phyloP scores from a whole-genome alignment of 2,329 filamentous ascomycete genomes.

The Cordyceps farinosa region DNA sequence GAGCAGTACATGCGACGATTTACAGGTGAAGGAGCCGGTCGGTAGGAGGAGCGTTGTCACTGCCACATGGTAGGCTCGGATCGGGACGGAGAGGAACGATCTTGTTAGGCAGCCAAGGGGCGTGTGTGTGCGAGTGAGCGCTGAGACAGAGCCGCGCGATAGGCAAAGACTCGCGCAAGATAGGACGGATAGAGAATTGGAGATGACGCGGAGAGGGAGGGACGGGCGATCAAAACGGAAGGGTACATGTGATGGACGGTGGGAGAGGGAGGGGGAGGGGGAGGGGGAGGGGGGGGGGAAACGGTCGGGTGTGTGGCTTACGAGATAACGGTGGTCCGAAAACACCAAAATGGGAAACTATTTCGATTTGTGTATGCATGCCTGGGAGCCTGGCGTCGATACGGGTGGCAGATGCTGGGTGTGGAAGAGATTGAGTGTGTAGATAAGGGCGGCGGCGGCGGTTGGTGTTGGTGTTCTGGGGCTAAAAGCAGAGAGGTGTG shows the following conservation, averaged over 20 bases:
- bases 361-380: conserved; percentile 1
- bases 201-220: too few species aligned
- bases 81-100: conserved; percentile 17
- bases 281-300: neutral
- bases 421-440: conserved; percentile 7
- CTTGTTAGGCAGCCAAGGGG: conserved; percentile 8
- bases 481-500: neutral
- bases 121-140: neutral
- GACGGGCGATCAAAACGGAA: neutral
- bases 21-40: neutral
- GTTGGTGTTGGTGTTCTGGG: neutral
- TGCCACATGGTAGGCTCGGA: conserved; percentile 13
- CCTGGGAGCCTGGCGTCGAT: conserved; percentile 17
- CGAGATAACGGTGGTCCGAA: neutral
- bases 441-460: neutral
- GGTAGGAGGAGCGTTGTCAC: too few species aligned
- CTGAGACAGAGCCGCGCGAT: neutral
- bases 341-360: neutral
- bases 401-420: neutral
- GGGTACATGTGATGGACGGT: neutral
- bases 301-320: neutral
- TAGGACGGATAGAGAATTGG: neutral
- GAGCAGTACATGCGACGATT: neutral
- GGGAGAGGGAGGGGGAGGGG: neutral
- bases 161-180: neutral